Percentiles rank a stretch among this genome's conserved stretches.
Evolutionary conservation across 2,329 filamentous ascomycete genomes (phyloP).

Genomic region (Fusarium annulatum): DNA sequence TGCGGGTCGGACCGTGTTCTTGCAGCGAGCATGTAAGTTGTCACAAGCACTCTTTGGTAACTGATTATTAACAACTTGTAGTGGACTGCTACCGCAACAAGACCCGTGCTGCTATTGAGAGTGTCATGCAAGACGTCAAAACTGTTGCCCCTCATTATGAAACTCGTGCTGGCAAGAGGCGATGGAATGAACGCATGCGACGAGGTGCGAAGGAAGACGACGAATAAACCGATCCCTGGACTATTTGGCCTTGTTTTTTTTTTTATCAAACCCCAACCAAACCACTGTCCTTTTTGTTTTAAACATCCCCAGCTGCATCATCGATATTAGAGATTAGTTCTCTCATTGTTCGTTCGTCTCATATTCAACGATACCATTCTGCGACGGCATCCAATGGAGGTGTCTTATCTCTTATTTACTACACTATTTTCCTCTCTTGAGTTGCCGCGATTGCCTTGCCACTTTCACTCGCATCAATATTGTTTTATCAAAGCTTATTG

Average conservation of each 20-base stretch:
- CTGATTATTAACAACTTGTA: slow-evolving; percentile 50
- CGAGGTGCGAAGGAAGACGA: slow-evolving; percentile 49
- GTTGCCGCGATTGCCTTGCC: neutral
- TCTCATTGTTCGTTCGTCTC: slow-evolving; percentile 33
- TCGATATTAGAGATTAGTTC: slow-evolving; percentile 31
- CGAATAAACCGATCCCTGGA: slow-evolving; percentile 30
- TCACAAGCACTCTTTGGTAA: neutral
- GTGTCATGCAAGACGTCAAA: slow-evolving; percentile 78
- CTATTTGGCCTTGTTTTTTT: neutral
- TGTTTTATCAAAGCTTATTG: slow-evolving; percentile 8
- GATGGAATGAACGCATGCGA: slow-evolving; percentile 71
- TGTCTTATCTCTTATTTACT: slow-evolving; percentile 24
- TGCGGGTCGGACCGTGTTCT: slow-evolving; percentile 84
- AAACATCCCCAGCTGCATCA: slow-evolving; percentile 13
- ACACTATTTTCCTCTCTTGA: slow-evolving; percentile 7
- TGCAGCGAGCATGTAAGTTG: slow-evolving; percentile 89
- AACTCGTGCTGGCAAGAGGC: slow-evolving; percentile 85
- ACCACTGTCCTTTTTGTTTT: slow-evolving; percentile 20
- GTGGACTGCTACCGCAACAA: slow-evolving; percentile 96
- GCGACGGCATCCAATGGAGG: slow-evolving; percentile 37
- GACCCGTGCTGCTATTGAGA: slow-evolving; percentile 84
- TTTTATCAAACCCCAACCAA: slow-evolving; percentile 1
- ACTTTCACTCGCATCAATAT: slow-evolving; percentile 3
- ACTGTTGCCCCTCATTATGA: slow-evolving; percentile 87
- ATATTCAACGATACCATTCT: slow-evolving; percentile 49